Evolutionary conservation across 78 protist genomes (phyloP).

Genomic region (Speleostelium caveatum): DNA sequence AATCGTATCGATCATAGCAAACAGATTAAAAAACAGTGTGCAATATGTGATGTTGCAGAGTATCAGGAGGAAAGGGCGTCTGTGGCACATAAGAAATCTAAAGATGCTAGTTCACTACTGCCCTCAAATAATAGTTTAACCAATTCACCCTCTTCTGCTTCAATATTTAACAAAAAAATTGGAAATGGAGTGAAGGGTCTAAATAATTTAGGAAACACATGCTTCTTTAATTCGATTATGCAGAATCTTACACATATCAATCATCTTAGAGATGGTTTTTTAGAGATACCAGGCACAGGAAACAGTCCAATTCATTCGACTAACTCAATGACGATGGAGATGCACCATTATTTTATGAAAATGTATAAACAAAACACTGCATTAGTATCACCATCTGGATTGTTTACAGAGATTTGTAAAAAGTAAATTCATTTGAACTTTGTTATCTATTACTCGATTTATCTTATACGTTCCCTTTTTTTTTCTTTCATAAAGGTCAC

Average conservation of each 20-base stretch:
- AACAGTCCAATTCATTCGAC: conserved; percentile 13
- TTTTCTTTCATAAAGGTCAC: conserved; percentile 37
- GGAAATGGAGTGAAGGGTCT: conserved; percentile 66
- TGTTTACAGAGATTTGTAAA: conserved; percentile 49
- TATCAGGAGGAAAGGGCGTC: not conserved
- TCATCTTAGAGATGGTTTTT: conserved; percentile 38
- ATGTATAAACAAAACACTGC: conserved; percentile 33
- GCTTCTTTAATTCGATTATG: conserved; percentile 76
- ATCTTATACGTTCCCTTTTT: not conserved
- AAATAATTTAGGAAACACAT: conserved; percentile 73
- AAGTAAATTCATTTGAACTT: conserved; percentile 44
- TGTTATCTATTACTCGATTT: no score
- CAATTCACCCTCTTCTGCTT: not conserved
- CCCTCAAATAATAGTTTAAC: no score
- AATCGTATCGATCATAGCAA: not conserved
- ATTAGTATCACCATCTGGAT: conserved; percentile 43
- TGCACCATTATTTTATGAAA: conserved; percentile 44
- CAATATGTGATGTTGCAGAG: not conserved
- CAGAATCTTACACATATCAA: conserved; percentile 69
- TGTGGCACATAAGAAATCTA: not conserved
- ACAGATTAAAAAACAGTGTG: not conserved
- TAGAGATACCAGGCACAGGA: conserved; percentile 7
- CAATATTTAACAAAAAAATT: not conserved
- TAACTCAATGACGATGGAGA: conserved; percentile 34
- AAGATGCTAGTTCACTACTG: not conserved